Base-by-base conservation (phyloP, 2,329 filamentous ascomycete genomes). In the Arthrinium puccinioides region DNA sequence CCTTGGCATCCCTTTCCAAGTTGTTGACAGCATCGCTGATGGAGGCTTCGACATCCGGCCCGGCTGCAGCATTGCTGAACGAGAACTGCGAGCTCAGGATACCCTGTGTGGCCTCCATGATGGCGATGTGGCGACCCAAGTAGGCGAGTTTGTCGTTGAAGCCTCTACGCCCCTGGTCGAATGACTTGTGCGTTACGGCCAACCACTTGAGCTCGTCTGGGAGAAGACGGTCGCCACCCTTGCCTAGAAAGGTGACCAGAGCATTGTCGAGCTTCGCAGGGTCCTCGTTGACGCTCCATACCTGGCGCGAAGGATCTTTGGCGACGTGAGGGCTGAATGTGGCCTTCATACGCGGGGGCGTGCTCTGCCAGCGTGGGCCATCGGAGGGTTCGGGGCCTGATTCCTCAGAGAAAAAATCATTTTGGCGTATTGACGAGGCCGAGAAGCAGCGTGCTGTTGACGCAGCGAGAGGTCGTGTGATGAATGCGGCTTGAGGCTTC, bases 181-280 rank as follows among this genome's bases (percentile, higher is more conserved):
- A 97, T 63, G 88, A 96, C 76, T 97, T 97, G 63, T 97, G 92
- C 47, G 92, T 98, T 39, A 98, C 78, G 21, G 89, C 89, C 54
- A 97, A 69, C 92, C 92, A 98, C 67, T 96, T 97, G 44, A 92
- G 72, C 65, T 98, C 90, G 13, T 96, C 89, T 2, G 84, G 81
- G 40, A 98, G 70, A 58, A 92, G 60, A 50, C 74, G 76, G 48
- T 84, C 76, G 40, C 85, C 86, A 31, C 74, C 79, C 32, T 69
- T 69, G 6, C 89, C 90, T 38, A 97, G 65, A 49, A 97, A 74
- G 37, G 71, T 70, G 47, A 75, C 71, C 61, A 96, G 94, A 60
- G 87, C 84, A 33, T 75, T 69, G 57, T 97, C 84, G 38, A 98
- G 69, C 53, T 71, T 70, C 47, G 67, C 70, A 9, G 86, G 85